Conservation (phyloP, 345 rosid species). For the Arabidopsis arenosa region DNA sequence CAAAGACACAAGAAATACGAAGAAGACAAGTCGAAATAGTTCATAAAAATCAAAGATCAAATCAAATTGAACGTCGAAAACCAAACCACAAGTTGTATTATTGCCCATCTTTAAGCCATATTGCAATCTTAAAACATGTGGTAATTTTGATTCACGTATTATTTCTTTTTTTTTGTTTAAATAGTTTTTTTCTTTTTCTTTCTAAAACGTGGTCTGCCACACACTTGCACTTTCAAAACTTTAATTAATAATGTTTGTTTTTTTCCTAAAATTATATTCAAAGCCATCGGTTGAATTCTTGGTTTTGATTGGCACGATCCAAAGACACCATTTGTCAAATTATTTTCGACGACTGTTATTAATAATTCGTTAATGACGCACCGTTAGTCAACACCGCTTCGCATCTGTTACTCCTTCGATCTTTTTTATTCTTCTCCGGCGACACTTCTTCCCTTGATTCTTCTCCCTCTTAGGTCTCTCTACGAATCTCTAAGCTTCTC, state of each 20-base stretch:
- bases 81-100: background rate
- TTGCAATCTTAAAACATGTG: background rate
- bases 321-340: constrained; percentile 30
- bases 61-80: background rate
- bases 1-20: background rate
- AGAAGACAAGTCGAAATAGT: background rate
- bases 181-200: no score
- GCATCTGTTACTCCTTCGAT: constrained; percentile 18
- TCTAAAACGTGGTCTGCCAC: constrained; percentile 15
- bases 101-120: background rate
- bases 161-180: no score
- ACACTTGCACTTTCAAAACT: background rate
- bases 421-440: constrained; percentile 23
- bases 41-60: background rate
- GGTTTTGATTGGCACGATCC: constrained; percentile 38
- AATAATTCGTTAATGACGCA: constrained; percentile 14
- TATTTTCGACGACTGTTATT: background rate
- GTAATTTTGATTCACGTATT: no score
- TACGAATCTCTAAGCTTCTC: constrained; percentile 28
- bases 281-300: background rate
- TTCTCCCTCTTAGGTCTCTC: background rate
- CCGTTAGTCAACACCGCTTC: constrained; percentile 38
- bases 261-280: background rate
- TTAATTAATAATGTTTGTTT: background rate
- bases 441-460: constrained; percentile 3